phyloP scores from a whole-genome alignment of 2,329 filamentous ascomycete species.

The Pseudogymnoascus sp. region DNA sequence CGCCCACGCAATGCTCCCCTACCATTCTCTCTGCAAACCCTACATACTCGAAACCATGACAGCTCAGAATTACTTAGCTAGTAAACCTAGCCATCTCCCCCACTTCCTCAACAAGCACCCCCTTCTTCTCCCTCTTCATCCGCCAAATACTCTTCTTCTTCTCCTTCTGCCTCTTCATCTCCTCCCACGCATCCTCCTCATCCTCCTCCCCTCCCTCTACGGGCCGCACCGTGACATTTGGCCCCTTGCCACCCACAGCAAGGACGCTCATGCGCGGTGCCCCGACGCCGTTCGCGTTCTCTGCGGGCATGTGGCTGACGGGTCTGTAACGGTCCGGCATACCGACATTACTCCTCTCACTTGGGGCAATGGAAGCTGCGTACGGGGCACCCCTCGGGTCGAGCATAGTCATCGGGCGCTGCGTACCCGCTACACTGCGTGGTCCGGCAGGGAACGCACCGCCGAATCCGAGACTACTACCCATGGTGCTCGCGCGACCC shows the following conservation, averaged over 20 bases:
- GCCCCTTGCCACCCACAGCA: slow-evolving; percentile 18
- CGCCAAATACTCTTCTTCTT: slow-evolving; percentile 60
- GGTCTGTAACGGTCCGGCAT: slow-evolving; percentile 84
- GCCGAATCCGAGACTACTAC: background rate
- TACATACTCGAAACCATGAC: background rate
- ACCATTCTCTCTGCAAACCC: too few species aligned
- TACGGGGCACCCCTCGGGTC: slow-evolving; percentile 43
- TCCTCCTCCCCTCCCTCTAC: slow-evolving; percentile 35
- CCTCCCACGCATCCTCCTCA: slow-evolving; percentile 60
- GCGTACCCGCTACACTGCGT: slow-evolving; percentile 37
- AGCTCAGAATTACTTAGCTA: background rate
- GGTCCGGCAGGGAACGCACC: slow-evolving; percentile 53
- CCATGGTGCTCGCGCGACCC: background rate
- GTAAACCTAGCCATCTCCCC: background rate
- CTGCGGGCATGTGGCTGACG: slow-evolving; percentile 56
- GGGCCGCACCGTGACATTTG: slow-evolving; percentile 16
- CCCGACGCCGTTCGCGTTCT: slow-evolving; percentile 28
- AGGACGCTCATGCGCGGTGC: slow-evolving; percentile 38
- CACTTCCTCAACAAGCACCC: background rate
- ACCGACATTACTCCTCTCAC: slow-evolving; percentile 89
- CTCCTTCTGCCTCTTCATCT: slow-evolving; percentile 60
- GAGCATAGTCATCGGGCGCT: slow-evolving; percentile 19
- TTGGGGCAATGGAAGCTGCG: slow-evolving; percentile 85
- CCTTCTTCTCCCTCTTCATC: slow-evolving; percentile 42
- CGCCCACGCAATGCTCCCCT: background rate